A percentile compares a stretch with the other conserved stretches of the same genome.
These are phyloP conservation scores for Leucocoprinus birnbaumii DNA, from an alignment of 768 basidiomycete genomes.

Conservation along the genomic window DNA sequence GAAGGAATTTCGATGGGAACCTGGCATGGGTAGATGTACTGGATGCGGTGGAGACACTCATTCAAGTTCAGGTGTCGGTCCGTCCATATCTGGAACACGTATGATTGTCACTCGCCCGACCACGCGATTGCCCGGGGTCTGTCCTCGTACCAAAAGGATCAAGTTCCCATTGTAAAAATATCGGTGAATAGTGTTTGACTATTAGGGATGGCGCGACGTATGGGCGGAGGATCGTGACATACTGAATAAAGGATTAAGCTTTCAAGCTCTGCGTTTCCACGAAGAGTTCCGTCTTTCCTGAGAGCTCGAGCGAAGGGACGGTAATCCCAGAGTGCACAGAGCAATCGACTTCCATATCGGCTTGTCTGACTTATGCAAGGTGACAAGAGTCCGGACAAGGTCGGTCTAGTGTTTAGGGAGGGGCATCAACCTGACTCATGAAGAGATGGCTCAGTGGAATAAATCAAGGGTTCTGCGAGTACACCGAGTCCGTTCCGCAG, in stretches of 20 bases:
- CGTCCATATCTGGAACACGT: not conserved
- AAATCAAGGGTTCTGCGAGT: not conserved
- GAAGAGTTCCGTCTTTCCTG: not conserved
- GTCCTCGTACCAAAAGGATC: not conserved
- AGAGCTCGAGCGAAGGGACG: not conserved
- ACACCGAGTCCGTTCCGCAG: not conserved
- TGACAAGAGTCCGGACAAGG: no score
- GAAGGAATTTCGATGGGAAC: not conserved
- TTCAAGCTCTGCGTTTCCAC: constrained; percentile 5
- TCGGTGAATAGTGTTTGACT: not conserved
- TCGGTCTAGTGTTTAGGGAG: no score
- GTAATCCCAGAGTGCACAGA: not conserved
- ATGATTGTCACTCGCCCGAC: not conserved
- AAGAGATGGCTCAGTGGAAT: not conserved
- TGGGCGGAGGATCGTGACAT: constrained; percentile 6
- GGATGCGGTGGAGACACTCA: not conserved
- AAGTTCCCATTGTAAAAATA: constrained; percentile 2
- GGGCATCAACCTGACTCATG: no score
- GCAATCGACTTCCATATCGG: no score
- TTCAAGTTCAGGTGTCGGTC: not conserved
- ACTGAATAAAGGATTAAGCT: not conserved
- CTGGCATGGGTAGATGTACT: constrained; percentile 1
- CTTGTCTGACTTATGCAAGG: no score
- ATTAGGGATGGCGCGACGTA: not conserved
- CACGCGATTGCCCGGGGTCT: not conserved